Percentiles rank a stretch among this genome's conserved stretches.
Evolutionary conservation across 805 yeast genomes (phyloP).

Genomic region (Isabelozyma gotoi): DNA sequence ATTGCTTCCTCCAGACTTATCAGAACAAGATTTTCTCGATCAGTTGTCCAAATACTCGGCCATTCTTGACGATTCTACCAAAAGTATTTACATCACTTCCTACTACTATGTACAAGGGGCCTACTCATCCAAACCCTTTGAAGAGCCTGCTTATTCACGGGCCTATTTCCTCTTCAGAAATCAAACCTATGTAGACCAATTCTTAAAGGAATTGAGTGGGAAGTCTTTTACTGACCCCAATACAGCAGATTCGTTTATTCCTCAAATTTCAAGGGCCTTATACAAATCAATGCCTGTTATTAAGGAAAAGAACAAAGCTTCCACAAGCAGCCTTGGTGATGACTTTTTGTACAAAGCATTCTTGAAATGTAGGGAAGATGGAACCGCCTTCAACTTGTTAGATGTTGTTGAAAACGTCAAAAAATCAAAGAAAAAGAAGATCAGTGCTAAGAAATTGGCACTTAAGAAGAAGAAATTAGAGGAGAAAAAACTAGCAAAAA

Average conservation of each 20-base stretch:
- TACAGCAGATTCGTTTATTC: slow-evolving; percentile 26
- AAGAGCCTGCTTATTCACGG: slow-evolving; percentile 39
- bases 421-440: slow-evolving; percentile 10
- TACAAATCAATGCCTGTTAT: slow-evolving; percentile 24
- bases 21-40: slow-evolving; percentile 24
- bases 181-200: slow-evolving; percentile 21
- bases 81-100: slow-evolving; percentile 3
- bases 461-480: background rate
- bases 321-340: slow-evolving; percentile 10
- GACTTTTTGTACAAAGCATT: slow-evolving; percentile 16
- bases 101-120: slow-evolving; percentile 43
- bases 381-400: slow-evolving; percentile 5
- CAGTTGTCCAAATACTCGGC: slow-evolving; percentile 11
- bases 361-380: slow-evolving; percentile 14
- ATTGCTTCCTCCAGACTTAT: slow-evolving; percentile 43
- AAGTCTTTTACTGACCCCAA: slow-evolving; percentile 18
- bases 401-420: slow-evolving; percentile 1
- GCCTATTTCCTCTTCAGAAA: slow-evolving; percentile 38
- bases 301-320: background rate
- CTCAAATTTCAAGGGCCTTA: slow-evolving; percentile 35
- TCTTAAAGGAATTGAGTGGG: slow-evolving; percentile 20
- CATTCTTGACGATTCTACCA: slow-evolving; percentile 11
- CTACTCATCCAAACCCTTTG: slow-evolving; percentile 39
- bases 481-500: slow-evolving; percentile 4
- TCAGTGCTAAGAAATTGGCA: slow-evolving; percentile 1